A percentile compares a stretch with the other conserved stretches of the same genome.
phyloP scores from a whole-genome alignment of 2,329 filamentous ascomycete genomes.

The Claviceps paspali region DNA sequence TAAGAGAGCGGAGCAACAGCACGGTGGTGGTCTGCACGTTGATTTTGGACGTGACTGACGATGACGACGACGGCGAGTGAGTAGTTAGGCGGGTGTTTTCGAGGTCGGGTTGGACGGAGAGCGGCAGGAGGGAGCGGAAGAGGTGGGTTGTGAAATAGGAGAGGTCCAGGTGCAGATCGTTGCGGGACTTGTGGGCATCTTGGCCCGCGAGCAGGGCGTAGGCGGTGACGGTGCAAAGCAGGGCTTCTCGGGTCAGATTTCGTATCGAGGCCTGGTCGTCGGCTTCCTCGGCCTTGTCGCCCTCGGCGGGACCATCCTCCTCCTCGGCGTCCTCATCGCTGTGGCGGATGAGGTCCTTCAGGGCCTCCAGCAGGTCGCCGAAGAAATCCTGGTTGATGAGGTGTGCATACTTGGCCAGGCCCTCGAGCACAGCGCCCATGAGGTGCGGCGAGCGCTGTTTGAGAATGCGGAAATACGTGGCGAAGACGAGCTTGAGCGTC shows the following conservation, averaged over 20 bases:
- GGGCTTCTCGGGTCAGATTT: constrained; percentile 69
- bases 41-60: constrained; percentile 46
- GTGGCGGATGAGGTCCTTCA: constrained; percentile 80
- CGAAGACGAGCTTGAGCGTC: constrained; percentile 90
- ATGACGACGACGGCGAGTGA: constrained; percentile 17
- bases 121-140: constrained; percentile 67
- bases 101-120: constrained; percentile 71
- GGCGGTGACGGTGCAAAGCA: constrained; percentile 90
- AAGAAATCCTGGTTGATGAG: constrained; percentile 99
- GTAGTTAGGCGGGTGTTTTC: constrained; percentile 49
- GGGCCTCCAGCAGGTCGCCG: constrained; percentile 81
- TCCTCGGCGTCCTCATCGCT: constrained; percentile 42
- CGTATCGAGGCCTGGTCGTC: constrained; percentile 37
- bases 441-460: constrained; percentile 68
- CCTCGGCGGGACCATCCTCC: constrained; percentile 26
- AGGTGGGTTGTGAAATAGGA: constrained; percentile 92
- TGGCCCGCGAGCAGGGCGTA: constrained; percentile 94
- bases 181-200: constrained; percentile 72
- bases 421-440: constrained; percentile 95
- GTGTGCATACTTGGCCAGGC: constrained; percentile 83
- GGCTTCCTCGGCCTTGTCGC: constrained; percentile 21
- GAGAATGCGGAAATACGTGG: constrained; percentile 84
- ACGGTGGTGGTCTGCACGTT: constrained; percentile 94
- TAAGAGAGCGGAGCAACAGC: constrained; percentile 74
- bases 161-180: constrained; percentile 73